Evolutionary conservation across 805 yeast genomes (phyloP).

Genomic region (Pichia occidentalis): DNA sequence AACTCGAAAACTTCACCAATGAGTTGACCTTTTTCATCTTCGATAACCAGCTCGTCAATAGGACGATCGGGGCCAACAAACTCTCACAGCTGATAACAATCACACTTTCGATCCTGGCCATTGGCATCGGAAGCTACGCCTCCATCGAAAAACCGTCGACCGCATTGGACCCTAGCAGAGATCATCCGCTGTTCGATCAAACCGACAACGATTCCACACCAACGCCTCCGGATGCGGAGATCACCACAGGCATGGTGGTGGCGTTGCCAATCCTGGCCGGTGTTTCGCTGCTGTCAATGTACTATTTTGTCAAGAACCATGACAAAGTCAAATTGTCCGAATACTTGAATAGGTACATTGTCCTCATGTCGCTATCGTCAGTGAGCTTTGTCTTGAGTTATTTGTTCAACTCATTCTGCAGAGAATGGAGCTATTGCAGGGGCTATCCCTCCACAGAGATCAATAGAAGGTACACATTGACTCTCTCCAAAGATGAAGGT

Average conservation of each 20-base stretch:
- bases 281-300: slow-evolving; percentile 31
- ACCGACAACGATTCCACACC: slow-evolving; percentile 31
- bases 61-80: slow-evolving; percentile 12
- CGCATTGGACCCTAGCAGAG: slow-evolving; percentile 28
- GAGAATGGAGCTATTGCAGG: slow-evolving; percentile 27
- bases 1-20: slow-evolving; percentile 8
- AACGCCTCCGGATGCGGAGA: slow-evolving; percentile 12
- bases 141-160: slow-evolving; percentile 29
- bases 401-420: slow-evolving; percentile 21
- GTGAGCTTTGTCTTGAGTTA: slow-evolving; percentile 27
- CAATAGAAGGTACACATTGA: slow-evolving; percentile 35
- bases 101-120: slow-evolving; percentile 21
- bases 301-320: slow-evolving; percentile 31
- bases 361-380: slow-evolving; percentile 30
- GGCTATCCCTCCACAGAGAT: slow-evolving; percentile 24
- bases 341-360: slow-evolving; percentile 32
- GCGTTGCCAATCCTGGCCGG: slow-evolving; percentile 42
- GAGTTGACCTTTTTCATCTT: slow-evolving; percentile 20
- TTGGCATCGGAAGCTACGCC: slow-evolving; percentile 29
- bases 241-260: slow-evolving; percentile 30
- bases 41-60: slow-evolving; percentile 15
- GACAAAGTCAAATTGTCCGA: slow-evolving; percentile 28
- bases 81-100: slow-evolving; percentile 19
- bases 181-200: slow-evolving; percentile 37
- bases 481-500: slow-evolving; percentile 34